A percentile compares a stretch with the other conserved stretches of the same genome.
Evolutionary conservation across 257 asterid species (phyloP).

Genomic region (Striga asiatica): DNA sequence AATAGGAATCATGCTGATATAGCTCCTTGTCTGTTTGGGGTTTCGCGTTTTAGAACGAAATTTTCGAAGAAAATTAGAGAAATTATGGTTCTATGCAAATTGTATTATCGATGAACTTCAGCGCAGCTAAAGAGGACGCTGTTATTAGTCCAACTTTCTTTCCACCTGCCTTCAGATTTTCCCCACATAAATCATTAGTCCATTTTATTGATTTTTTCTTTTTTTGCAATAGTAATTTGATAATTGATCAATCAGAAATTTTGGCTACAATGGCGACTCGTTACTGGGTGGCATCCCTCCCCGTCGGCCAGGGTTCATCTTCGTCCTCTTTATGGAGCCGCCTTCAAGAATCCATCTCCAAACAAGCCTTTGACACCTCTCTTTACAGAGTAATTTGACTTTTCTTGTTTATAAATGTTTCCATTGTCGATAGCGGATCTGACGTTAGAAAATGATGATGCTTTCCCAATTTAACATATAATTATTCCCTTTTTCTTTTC

Average conservation of each 20-base stretch:
- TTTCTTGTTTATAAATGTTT: not conserved
- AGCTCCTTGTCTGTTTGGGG: no score
- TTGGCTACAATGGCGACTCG: conserved; percentile 65
- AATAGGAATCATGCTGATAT: no score
- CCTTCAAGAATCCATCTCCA: conserved; percentile 87
- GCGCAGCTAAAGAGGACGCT: conserved; percentile 2
- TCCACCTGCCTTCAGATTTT: not conserved
- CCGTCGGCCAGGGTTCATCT: conserved; percentile 50
- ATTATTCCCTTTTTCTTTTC: not conserved
- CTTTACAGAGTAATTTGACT: conserved; percentile 58
- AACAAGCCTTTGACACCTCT: conserved; percentile 79
- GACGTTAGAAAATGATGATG: not conserved
- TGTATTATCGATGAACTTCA: no score
- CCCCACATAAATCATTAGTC: not conserved
- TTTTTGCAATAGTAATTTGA: not conserved
- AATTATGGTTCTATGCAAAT: no score
- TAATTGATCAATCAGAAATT: not conserved
- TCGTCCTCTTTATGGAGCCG: conserved; percentile 70
- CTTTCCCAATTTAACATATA: not conserved
- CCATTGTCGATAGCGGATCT: conserved; percentile 18
- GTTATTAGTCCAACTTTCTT: conserved; percentile 10
- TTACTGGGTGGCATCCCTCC: conserved; percentile 89
- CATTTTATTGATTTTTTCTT: not conserved
- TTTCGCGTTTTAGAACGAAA: no score
- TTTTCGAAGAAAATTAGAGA: no score